Evolutionary conservation across 2,329 filamentous ascomycete genomes (phyloP), one percentile per base, ranked within the genome.

Genomic region (Xylariaceae sp.): DNA sequence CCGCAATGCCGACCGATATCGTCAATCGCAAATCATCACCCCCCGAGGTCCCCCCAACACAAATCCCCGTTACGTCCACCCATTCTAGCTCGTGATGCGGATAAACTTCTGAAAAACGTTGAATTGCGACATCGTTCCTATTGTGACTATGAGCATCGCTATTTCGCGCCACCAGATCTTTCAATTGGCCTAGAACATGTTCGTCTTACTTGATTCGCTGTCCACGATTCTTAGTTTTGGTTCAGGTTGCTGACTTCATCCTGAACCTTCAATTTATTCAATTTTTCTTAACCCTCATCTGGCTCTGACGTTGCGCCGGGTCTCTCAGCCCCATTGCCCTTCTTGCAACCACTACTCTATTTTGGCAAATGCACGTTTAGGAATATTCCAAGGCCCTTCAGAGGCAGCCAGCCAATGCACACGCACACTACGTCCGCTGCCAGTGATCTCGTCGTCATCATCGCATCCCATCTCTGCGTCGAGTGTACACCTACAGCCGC

Each of bases 1-100:
- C 60, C 50, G 58, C 63, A 62, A 57, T 65, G 58, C 65, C 64
- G 64, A 66, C 64, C 59, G 63, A 62, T 62, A 66, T 62, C 63
- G 59, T 60, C 58, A 64, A 58, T 63, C 58, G 57, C 57, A 61
- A 59, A 57, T 56, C 56, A 44, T 51, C 47, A 54, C 59, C 56
- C 58, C 53, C 55, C 53, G 37, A 23, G 4, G 9, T 35, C 18
- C 15, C 20, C 40, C 23, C 52, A 42, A 50, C 30, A 21, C 48
- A 30, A 51, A 50, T 20, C 11, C 15, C 32, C 26, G 33, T 39
- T 51, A 50, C 37, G 24, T 29, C 37, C 26, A 35, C 30, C 23
- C 20, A 27, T 27, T 43, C 16, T 37, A 48, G 33, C 50, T 39
- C 45, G 54, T 54, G 54, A 54, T 57, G 55, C 50, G 10, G 47